Evolutionary conservation across 768 basidiomycete species (phyloP).

Genomic region (Tephrocybe sp.): DNA sequence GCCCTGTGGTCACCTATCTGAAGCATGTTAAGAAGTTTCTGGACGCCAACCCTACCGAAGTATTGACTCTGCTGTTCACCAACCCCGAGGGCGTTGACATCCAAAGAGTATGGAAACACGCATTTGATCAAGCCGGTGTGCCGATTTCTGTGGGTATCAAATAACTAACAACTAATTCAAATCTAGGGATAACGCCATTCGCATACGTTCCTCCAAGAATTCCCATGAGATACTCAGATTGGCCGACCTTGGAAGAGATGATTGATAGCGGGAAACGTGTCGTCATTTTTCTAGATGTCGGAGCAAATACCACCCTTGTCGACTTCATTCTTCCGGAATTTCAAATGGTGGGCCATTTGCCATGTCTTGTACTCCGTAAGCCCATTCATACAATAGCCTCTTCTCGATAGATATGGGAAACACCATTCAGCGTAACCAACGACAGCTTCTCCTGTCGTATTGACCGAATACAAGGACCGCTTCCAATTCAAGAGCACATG

Average conservation of each 20-base stretch:
- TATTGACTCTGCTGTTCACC: constrained; percentile 65
- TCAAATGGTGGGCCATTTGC: constrained; percentile 38
- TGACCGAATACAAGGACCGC: constrained; percentile 49
- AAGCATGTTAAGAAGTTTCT: constrained; percentile 54
- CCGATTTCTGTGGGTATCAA: no score
- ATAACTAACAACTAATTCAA: neutral
- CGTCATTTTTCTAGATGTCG: constrained; percentile 60
- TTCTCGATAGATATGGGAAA: constrained; percentile 51
- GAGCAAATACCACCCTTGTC: constrained; percentile 39
- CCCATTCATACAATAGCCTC: neutral
- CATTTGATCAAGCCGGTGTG: constrained; percentile 49
- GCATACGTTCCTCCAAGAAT: constrained; percentile 53
- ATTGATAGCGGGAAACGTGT: constrained; percentile 60
- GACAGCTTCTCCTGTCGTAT: constrained; percentile 52
- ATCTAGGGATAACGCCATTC: constrained; percentile 39
- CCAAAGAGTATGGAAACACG: constrained; percentile 47
- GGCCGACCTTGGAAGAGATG: constrained; percentile 67
- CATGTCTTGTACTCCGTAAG: neutral
- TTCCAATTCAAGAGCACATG: constrained; percentile 49
- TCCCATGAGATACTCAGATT: constrained; percentile 43
- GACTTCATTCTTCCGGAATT: constrained; percentile 60
- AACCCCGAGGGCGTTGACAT: constrained; percentile 60
- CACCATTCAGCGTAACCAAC: constrained; percentile 52
- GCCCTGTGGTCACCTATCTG: constrained; percentile 48
- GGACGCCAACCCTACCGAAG: constrained; percentile 62